Percentiles rank a stretch among this genome's conserved stretches.
Conservation (phyloP, 2,329 filamentous ascomycete species). For the Fusarium dlaminii region DNA sequence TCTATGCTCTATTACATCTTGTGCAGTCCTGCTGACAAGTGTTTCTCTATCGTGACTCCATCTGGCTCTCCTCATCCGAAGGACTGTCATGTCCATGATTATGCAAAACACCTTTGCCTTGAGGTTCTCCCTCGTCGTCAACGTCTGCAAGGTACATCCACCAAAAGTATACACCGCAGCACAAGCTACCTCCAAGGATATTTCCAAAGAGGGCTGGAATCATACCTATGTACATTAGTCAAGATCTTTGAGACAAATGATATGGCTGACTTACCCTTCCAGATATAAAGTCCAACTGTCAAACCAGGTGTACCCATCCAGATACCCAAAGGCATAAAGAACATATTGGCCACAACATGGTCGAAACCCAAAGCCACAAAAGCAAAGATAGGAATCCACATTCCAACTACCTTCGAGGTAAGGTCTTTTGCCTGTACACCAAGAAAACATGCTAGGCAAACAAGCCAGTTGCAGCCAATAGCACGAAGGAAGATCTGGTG, state of each 20-base stretch:
- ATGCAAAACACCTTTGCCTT: conserved; percentile 8
- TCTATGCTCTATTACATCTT: background rate
- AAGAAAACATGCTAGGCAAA: conserved; percentile 62
- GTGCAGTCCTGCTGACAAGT: accelerated
- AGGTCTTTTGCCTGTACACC: conserved; percentile 59
- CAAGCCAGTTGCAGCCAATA: conserved; percentile 68
- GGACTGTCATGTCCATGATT: background rate
- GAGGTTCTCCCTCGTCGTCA: background rate
- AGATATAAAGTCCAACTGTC: conserved; percentile 62
- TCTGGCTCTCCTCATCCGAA: conserved; percentile 33
- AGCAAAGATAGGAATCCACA: conserved; percentile 66
- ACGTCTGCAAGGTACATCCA: conserved; percentile 33
- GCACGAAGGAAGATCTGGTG: conserved; percentile 63
- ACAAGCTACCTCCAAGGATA: conserved; percentile 62
- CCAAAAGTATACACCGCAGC: conserved; percentile 55
- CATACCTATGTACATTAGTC: conserved; percentile 43
- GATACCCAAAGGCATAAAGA: conserved; percentile 62
- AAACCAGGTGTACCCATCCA: conserved; percentile 57
- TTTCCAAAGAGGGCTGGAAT: conserved; percentile 64
- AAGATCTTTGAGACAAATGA: accelerated
- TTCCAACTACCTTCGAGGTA: conserved; percentile 62
- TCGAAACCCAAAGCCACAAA: conserved; percentile 64
- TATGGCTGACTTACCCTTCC: conserved; percentile 53
- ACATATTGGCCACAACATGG: conserved; percentile 68
- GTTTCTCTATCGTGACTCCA: background rate